phyloP scores from a whole-genome alignment of 2,329 filamentous ascomycete genomes.

The Ceratocystis colombiana region DNA sequence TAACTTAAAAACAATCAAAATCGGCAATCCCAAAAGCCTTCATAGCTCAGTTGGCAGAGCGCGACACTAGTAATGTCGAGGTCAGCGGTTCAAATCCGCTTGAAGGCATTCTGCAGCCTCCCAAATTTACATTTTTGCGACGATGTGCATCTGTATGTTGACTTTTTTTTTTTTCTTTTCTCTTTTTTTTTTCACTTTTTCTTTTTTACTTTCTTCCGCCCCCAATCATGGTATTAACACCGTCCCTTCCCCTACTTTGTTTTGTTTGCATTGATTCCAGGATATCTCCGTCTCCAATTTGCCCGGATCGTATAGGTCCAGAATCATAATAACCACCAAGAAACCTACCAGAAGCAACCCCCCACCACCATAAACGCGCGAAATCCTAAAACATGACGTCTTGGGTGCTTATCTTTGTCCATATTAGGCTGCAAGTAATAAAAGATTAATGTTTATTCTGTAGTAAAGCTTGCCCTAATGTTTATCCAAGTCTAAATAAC shows the following conservation, averaged over 20 bases:
- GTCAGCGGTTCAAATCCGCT: constrained; percentile 26
- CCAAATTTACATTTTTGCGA: too few relatives aligned
- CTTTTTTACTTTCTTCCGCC: too few relatives aligned
- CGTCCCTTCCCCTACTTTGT: too few relatives aligned
- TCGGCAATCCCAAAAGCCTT: constrained; percentile 4
- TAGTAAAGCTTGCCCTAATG: constrained; percentile 15
- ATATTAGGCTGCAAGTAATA: background rate
- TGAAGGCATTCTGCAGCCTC: constrained; percentile 16
- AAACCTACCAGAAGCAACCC: background rate
- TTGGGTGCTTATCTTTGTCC: background rate
- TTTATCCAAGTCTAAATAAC: constrained; percentile 15
- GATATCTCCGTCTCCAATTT: too few relatives aligned
- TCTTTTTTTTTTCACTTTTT: background rate
- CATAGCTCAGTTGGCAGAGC: constrained; percentile 26
- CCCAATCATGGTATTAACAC: too few relatives aligned
- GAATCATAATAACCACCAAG: too few relatives aligned
- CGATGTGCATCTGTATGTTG: background rate
- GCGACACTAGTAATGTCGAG: constrained; percentile 26
- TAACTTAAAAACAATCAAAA: too few relatives aligned
- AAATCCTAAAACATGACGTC: background rate
- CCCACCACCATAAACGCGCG: background rate
- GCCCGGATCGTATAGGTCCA: too few relatives aligned
- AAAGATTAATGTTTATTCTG: constrained; percentile 9
- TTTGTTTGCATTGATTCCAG: too few relatives aligned
- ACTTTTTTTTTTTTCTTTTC: background rate